A percentile compares a stretch with the other conserved stretches of the same genome.
Evolutionary conservation across 2,329 filamentous ascomycete genomes (phyloP).

Genomic region (Cercospora sp.): DNA sequence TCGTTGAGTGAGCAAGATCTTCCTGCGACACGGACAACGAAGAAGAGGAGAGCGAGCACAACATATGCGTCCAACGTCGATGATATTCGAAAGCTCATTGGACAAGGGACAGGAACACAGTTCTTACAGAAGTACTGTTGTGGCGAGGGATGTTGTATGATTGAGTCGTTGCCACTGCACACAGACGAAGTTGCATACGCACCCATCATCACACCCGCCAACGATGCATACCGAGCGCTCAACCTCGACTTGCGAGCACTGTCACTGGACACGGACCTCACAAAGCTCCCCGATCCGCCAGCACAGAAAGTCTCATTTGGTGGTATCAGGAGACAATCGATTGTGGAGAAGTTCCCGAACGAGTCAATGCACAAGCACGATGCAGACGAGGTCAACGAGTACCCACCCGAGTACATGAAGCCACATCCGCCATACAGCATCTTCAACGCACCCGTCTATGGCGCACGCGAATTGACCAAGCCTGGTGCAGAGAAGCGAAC

Average conservation of each 20-base stretch:
- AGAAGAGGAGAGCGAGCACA: constrained; percentile 38
- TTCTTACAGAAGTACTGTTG: constrained; percentile 65
- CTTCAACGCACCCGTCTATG: constrained; percentile 83
- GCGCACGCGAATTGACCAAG: constrained; percentile 81
- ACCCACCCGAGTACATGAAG: constrained; percentile 87
- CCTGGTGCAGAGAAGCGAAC: constrained; percentile 92
- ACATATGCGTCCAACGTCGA: constrained; percentile 54
- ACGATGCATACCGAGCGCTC: constrained; percentile 79
- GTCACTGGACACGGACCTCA: constrained; percentile 68
- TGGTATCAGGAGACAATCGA: constrained; percentile 34
- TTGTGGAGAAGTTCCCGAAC: constrained; percentile 59
- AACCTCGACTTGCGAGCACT: constrained; percentile 74
- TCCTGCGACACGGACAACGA: constrained; percentile 27
- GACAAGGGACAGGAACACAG: constrained; percentile 58
- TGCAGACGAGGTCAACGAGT: constrained; percentile 49
- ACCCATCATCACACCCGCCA: constrained; percentile 67
- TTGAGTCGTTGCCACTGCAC: constrained; percentile 55
- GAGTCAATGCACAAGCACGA: constrained; percentile 46
- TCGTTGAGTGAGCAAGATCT: constrained; percentile 17
- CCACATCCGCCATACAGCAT: constrained; percentile 93
- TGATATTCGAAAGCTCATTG: constrained; percentile 60
- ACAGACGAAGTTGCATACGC: constrained; percentile 46
- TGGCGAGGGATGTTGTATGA: constrained; percentile 64
- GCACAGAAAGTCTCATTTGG: constrained; percentile 66
- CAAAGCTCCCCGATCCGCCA: constrained; percentile 70